Conservation (phyloP, 805 yeast species). For the Cyberlindnera bimundalis region DNA sequence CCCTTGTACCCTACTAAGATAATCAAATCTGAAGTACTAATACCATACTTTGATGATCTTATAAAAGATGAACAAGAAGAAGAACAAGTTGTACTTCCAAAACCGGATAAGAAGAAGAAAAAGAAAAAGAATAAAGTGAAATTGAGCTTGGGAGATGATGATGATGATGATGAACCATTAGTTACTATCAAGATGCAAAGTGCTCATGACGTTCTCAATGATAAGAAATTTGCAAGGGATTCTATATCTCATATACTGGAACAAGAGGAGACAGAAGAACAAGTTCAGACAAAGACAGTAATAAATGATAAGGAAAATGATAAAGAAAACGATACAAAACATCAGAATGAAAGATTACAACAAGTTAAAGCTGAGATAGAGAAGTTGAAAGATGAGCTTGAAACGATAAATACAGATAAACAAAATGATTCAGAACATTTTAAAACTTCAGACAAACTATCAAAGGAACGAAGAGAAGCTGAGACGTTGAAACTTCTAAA, state of each 20-base stretch:
- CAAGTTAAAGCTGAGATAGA: constrained; percentile 2
- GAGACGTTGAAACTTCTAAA: constrained; percentile 28
- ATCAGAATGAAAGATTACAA: neutral
- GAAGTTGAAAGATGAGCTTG: constrained; percentile 1
- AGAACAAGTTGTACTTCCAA: neutral
- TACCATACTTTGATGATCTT: constrained; percentile 48
- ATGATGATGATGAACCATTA: constrained; percentile 17
- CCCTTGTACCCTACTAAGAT: constrained; percentile 54
- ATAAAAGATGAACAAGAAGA: constrained; percentile 9
- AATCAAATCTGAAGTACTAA: constrained; percentile 37
- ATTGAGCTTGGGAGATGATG: constrained; percentile 30
- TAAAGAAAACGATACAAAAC: neutral
- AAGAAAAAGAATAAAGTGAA: constrained; percentile 33
- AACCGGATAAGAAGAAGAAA: constrained; percentile 17
- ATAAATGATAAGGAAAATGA: neutral
- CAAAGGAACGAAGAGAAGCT: constrained; percentile 23
- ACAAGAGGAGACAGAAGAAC: too few species aligned
- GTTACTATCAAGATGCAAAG: constrained; percentile 39
- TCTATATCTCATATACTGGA: too few species aligned
- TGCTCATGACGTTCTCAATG: constrained; percentile 37
- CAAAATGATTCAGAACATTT: neutral
- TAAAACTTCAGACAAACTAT: neutral
- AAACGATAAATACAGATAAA: neutral
- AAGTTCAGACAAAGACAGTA: too few species aligned
- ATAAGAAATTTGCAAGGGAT: constrained; percentile 25